These are phyloP conservation scores for Serpula lacrymans DNA, from an alignment of 768 basidiomycete genomes.

Conservation along the genomic window DNA sequence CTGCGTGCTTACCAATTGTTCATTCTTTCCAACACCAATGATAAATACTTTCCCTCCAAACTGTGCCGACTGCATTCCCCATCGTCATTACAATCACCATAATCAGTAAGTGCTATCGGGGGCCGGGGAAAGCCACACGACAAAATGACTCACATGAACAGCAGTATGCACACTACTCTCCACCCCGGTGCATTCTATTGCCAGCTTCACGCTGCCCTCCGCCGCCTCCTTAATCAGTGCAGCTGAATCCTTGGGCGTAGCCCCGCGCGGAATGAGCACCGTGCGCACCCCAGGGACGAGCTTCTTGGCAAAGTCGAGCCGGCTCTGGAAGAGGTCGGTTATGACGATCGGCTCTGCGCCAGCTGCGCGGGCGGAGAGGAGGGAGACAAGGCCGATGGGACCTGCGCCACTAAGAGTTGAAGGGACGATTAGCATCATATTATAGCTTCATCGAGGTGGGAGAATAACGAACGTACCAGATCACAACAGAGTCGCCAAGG, in stretches of 20 bases:
- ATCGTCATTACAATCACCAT: too few species aligned
- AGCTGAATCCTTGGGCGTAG: constrained; percentile 47
- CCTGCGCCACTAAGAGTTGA: constrained; percentile 52
- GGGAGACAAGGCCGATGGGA: constrained; percentile 60
- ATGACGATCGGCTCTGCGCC: constrained; percentile 70
- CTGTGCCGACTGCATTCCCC: constrained; percentile 52
- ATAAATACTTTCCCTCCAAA: constrained; percentile 70
- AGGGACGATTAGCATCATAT: neutral
- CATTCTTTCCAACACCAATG: constrained; percentile 65
- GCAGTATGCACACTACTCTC: constrained; percentile 62
- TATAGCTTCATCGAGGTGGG: neutral
- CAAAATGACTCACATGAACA: constrained; percentile 40
- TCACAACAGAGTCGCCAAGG: constrained; percentile 59
- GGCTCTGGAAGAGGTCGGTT: constrained; percentile 62
- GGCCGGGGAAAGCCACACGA: neutral
- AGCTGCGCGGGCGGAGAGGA: constrained; percentile 63
- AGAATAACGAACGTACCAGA: constrained; percentile 43
- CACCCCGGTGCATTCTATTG: constrained; percentile 63
- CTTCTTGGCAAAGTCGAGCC: constrained; percentile 63
- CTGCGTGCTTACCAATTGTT: constrained; percentile 46
- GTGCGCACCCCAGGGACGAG: constrained; percentile 57
- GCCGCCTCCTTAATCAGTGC: constrained; percentile 50
- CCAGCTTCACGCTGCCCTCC: constrained; percentile 45
- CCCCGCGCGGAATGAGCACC: constrained; percentile 48
- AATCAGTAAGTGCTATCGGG: too few species aligned